Conservation (phyloP, 2,329 filamentous ascomycete genomes). For the Alternaria hordeiaustralica region DNA sequence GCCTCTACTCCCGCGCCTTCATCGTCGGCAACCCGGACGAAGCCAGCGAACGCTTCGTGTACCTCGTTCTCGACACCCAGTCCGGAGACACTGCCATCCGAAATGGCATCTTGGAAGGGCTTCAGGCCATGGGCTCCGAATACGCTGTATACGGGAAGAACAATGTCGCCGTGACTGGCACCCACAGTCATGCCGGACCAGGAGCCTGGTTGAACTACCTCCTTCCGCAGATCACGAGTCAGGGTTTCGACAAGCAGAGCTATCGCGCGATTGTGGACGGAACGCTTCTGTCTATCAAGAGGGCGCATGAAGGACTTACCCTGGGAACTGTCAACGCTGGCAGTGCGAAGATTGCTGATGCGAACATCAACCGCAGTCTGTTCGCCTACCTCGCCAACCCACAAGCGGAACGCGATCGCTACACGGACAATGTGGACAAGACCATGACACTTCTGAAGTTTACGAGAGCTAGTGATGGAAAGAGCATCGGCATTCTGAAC, state of each 20-base stretch:
- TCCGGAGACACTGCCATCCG: conserved; percentile 89
- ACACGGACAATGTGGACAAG: conserved; percentile 73
- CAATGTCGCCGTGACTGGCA: conserved; percentile 89
- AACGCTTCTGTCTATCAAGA: conserved; percentile 78
- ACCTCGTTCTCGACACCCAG: conserved; percentile 85
- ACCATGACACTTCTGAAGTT: conserved; percentile 82
- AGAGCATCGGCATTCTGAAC: conserved; percentile 80
- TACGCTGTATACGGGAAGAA: conserved; percentile 78
- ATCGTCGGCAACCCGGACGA: conserved; percentile 75
- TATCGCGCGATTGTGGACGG: conserved; percentile 90
- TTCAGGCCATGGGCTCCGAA: conserved; percentile 71
- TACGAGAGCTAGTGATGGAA: conserved; percentile 73
- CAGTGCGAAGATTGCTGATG: conserved; percentile 71
- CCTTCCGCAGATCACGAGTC: conserved; percentile 85
- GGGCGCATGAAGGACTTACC: conserved; percentile 75
- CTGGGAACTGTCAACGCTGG: conserved; percentile 76
- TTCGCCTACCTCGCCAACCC: conserved; percentile 91
- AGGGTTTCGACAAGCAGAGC: conserved; percentile 85
- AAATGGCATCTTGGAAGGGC: conserved; percentile 81
- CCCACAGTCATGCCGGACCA: conserved; percentile 90
- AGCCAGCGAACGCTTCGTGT: conserved; percentile 77
- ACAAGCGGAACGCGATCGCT: conserved; percentile 72
- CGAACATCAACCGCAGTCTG: conserved; percentile 87
- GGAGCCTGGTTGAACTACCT: conserved; percentile 96
- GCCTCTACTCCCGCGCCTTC: conserved; percentile 88